These are phyloP conservation scores for Trichoderma cornu-damae DNA, from an alignment of 2,329 filamentous ascomycete genomes.

Conservation along the genomic window DNA sequence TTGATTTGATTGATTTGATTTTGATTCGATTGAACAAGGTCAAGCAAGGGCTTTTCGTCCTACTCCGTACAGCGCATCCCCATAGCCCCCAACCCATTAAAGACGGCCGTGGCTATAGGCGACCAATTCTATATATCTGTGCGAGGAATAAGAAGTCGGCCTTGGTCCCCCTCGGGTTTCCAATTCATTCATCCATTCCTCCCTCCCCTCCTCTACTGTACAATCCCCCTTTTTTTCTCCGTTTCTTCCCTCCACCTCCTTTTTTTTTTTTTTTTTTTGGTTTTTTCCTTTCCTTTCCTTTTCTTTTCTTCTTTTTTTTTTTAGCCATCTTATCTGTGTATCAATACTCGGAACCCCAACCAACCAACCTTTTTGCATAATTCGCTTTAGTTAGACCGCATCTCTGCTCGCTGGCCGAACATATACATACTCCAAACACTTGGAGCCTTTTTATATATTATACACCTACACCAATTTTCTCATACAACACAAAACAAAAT, in stretches of 20 bases:
- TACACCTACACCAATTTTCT: neutral
- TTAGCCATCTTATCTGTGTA: neutral
- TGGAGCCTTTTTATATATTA: neutral
- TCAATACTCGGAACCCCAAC: too few species aligned
- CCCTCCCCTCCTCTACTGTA: slow-evolving; percentile 14
- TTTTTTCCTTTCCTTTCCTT: too few species aligned
- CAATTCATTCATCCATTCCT: slow-evolving; percentile 25
- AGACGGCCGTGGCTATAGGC: slow-evolving; percentile 1
- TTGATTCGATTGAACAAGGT: too few species aligned
- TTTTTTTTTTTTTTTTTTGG: too few species aligned
- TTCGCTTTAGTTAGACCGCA: slow-evolving; percentile 5
- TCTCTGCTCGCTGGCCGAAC: slow-evolving; percentile 8
- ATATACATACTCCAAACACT: slow-evolving; percentile 11
- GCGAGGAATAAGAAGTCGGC: slow-evolving; percentile 29
- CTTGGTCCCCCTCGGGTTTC: slow-evolving; percentile 28
- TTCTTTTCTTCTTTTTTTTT: neutral
- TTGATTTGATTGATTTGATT: too few species aligned
- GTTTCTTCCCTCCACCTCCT: slow-evolving; percentile 6
- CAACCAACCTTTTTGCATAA: neutral
- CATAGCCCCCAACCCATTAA: too few species aligned
- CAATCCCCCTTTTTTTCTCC: too few species aligned
- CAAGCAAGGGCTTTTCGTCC: too few species aligned
- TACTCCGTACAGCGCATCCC: too few species aligned
- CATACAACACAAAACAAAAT: neutral
- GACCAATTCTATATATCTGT: neutral